Evolutionary conservation across 176 grass and related monocot genomes (phyloP), one percentile per base, ranked within the genome.

Genomic region (Pontederia crassipes): DNA sequence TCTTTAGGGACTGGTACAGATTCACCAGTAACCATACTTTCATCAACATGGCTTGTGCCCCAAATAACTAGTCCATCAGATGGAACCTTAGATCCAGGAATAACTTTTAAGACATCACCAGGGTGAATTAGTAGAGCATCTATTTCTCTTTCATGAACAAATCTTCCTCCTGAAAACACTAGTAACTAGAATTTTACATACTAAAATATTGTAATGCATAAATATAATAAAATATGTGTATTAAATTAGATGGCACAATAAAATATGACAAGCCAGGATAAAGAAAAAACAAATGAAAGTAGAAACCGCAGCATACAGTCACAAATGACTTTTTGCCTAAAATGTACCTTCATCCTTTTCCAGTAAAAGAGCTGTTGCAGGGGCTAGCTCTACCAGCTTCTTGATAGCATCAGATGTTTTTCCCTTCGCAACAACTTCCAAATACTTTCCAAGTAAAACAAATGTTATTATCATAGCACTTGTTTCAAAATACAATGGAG

Each of bases 391-490:
- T 54, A 98, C 77, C 72, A 98, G 78, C 77, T 98, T 98, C 66
- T 92, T 98, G 49, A 98, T 98, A n/a, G 93, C 87, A 67, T 92
- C 87, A 50, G 87, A 92, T 40, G 93, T 98, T 71, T 90, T 87
- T 24, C 93, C 84, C 71, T 98, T 98, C 20, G 93, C 93, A 54
- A 98, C 70, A 56, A 91, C 88, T 79, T 98, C 93, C 46, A 98
- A 86, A 78, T 88, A 98, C 70, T 98, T 98, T n/a, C 93, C 93
- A 10, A 98, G 67, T 73, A 98, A 64, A 52, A 98, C 93, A 66
- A 98, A 98, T 56, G 93, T 98, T 52, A 98, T 98, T 76, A 98
- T 98, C 93, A 98, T 98, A 52, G 93, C 93, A 69, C 93, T 92
- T 74, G 93, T 98, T 75, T 98, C 93, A 77, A 98, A 98, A 83